phyloP scores from a whole-genome alignment of 2,329 filamentous ascomycete species.

The Endoconidiophora laricicola region DNA sequence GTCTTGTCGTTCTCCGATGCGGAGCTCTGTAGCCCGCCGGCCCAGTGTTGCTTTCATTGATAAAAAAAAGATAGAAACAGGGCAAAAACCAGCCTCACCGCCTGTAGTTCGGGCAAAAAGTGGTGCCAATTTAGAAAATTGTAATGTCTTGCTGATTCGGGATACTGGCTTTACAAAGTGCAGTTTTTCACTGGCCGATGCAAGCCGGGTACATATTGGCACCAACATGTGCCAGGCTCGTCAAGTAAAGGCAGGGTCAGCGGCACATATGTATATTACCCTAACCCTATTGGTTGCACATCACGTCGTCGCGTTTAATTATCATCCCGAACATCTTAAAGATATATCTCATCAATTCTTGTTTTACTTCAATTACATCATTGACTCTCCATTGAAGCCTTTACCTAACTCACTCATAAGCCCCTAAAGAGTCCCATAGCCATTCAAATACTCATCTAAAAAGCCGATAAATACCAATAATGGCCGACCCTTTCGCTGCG shows the following conservation, averaged over 20 bases:
- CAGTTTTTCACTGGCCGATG: slow-evolving; percentile 2
- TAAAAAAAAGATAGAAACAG: neutral
- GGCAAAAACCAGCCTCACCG: slow-evolving; percentile 6
- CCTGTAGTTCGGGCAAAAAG: neutral
- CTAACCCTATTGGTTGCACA: neutral
- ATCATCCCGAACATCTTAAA: too few relatives aligned
- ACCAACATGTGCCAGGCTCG: neutral
- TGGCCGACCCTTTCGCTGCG: slow-evolving; percentile 86
- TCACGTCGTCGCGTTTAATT: too few relatives aligned
- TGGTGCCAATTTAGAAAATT: neutral
- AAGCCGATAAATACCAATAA: slow-evolving; percentile 17
- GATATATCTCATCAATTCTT: too few relatives aligned
- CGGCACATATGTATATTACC: neutral
- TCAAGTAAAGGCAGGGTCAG: neutral
- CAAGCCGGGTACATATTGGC: slow-evolving; percentile 1
- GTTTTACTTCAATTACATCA: neutral
- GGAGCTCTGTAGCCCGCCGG: neutral
- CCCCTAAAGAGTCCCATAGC: too few relatives aligned
- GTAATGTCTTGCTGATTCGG: neutral
- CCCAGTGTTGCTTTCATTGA: neutral
- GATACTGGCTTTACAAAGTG: neutral
- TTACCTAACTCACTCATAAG: too few relatives aligned
- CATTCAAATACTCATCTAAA: too few relatives aligned
- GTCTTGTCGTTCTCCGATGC: slow-evolving; percentile 9
- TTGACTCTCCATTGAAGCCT: neutral